These are phyloP conservation scores for Boletus smithii DNA, from an alignment of 1,284 basidiomycete genomes.

Conservation along the genomic window DNA sequence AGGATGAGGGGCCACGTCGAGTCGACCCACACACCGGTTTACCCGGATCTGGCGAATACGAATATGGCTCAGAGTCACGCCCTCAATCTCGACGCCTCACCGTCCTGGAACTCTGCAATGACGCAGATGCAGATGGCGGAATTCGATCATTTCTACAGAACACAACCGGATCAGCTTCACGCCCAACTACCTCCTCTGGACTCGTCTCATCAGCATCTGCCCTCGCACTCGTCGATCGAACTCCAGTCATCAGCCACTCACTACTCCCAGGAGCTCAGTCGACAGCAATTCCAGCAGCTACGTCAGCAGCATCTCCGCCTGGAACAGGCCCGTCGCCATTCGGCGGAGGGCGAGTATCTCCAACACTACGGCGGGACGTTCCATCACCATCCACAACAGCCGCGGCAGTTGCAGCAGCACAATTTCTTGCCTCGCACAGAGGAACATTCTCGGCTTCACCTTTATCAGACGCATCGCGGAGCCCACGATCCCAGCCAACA, in stretches of 20 bases:
- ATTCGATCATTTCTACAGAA: conserved; percentile 38
- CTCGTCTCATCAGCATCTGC: conserved; percentile 45
- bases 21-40: conserved; percentile 30
- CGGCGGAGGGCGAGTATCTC: conserved; percentile 35
- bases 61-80: conserved; percentile 64
- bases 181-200: conserved; percentile 48
- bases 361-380: conserved; percentile 28
- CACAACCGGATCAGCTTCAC: conserved; percentile 36
- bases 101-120: conserved; percentile 83
- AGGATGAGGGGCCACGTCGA: conserved; percentile 42
- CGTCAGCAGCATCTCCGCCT: conserved; percentile 29
- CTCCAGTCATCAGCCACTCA: conserved; percentile 29
- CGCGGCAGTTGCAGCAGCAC: conserved; percentile 21
- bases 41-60: conserved; percentile 42
- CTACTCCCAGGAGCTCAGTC: conserved; percentile 44
- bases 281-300: conserved; percentile 44
- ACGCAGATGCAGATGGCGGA: conserved; percentile 41
- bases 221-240: conserved; percentile 47
- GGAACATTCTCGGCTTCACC: conserved; percentile 32
- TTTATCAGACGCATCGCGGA: conserved; percentile 36
- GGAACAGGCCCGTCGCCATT: conserved; percentile 30
- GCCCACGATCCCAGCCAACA: conserved; percentile 31
- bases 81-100: conserved; percentile 74
- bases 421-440: conserved; percentile 26
- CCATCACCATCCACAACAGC: conserved; percentile 27